A percentile compares a stretch with the other conserved stretches of the same genome.
Conservation (phyloP, 495 filamentous ascomycete genomes). For the Aspergillus bertholletiae region DNA sequence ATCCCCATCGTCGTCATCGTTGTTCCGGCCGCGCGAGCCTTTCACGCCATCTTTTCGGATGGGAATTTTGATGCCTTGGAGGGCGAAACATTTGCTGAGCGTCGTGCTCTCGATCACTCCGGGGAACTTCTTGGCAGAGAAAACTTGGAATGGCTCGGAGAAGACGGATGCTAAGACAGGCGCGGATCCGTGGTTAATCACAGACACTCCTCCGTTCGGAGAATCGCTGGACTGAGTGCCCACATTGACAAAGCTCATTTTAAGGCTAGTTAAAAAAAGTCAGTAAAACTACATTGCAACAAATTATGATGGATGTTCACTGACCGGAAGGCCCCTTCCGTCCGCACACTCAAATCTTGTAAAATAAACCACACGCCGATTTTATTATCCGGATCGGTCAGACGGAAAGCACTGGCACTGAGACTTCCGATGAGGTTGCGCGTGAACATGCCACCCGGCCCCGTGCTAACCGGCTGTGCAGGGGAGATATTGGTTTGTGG, state of each 20-base stretch:
- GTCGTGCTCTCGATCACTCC: constrained; percentile 92
- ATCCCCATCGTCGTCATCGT: constrained; percentile 59
- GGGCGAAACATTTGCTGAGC: constrained; percentile 91
- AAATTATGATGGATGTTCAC: constrained; percentile 8
- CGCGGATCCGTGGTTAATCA: constrained; percentile 74
- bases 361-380: constrained; percentile 96
- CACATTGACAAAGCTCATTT: constrained; percentile 85
- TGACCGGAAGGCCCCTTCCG: constrained; percentile 87
- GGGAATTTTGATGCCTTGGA: constrained; percentile 95
- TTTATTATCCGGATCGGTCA: constrained; percentile 78
- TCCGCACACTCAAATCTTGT: constrained; percentile 91
- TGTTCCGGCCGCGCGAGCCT: constrained; percentile 53
- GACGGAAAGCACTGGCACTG: constrained; percentile 82
- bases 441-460: constrained; percentile 87
- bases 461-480: constrained; percentile 39
- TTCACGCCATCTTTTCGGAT: constrained; percentile 82
- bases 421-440: constrained; percentile 93
- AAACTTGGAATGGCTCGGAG: constrained; percentile 89
- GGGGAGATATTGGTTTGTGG: constrained; percentile 37
- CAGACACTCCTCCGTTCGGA: constrained; percentile 33
- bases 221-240: constrained; percentile 43
- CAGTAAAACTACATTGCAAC: background rate
- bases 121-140: constrained; percentile 95
- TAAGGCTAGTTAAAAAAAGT: constrained; percentile 42
- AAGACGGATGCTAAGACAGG: constrained; percentile 86